phyloP scores from a whole-genome alignment of 768 basidiomycete species.

The Agaricus subrufescens region DNA sequence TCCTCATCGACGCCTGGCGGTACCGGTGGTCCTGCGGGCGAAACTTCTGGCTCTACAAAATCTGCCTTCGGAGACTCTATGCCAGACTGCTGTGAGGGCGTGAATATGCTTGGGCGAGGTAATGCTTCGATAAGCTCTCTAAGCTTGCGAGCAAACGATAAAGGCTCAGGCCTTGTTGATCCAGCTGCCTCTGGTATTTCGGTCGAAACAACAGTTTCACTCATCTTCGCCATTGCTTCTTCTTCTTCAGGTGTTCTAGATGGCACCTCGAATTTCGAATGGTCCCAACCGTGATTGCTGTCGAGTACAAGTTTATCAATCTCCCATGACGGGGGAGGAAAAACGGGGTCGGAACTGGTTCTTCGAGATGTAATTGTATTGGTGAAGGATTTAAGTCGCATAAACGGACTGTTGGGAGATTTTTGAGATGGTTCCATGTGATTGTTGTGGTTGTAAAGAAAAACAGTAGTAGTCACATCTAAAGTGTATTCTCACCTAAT shows the following conservation, averaged over 20 bases:
- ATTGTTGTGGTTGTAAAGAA: not conserved
- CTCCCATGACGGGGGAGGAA: slow-evolving; percentile 46
- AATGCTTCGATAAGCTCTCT: slow-evolving; percentile 31
- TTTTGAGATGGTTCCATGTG: slow-evolving; percentile 1
- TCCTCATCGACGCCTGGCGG: slow-evolving; percentile 42
- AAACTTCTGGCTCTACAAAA: slow-evolving; percentile 17
- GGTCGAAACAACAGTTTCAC: slow-evolving; percentile 3
- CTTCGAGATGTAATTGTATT: slow-evolving; percentile 18
- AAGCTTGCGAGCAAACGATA: slow-evolving; percentile 32
- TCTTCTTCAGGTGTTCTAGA: not conserved
- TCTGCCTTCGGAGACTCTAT: slow-evolving; percentile 12
- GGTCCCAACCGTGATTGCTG: not conserved
- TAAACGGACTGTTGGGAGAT: slow-evolving; percentile 18
- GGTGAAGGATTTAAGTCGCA: slow-evolving; percentile 31
- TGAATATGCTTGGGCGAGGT: slow-evolving; percentile 24
- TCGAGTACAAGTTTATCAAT: slow-evolving; percentile 20
- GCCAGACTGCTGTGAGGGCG: slow-evolving; percentile 14
- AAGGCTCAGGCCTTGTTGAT: slow-evolving; percentile 23
- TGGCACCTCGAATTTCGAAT: not conserved
- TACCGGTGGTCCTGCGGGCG: slow-evolving; percentile 28
- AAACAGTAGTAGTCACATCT: not conserved
- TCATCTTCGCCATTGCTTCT: not conserved
- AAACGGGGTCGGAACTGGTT: slow-evolving; percentile 20
- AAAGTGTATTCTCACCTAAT: too few relatives aligned
- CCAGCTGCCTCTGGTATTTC: slow-evolving; percentile 13